Evolutionary conservation across 257 asterid genomes (phyloP).

Genomic region (Petunia axillaris): DNA sequence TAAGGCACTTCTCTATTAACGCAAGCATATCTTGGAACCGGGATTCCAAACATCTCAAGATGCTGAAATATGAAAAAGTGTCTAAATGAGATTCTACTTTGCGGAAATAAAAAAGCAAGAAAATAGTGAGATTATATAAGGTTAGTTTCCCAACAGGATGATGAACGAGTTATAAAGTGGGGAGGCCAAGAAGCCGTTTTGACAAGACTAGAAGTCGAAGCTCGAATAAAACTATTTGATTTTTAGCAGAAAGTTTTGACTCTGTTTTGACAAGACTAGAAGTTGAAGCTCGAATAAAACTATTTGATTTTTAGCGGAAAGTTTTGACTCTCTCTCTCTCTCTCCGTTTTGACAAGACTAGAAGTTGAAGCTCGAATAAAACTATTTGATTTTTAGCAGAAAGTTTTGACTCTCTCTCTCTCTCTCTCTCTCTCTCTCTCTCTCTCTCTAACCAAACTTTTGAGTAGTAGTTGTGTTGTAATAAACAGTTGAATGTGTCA

Average conservation of each 20-base stretch:
- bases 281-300: not conserved
- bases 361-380: not conserved
- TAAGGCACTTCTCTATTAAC: slow-evolving; percentile 80
- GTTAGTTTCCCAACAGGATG: not conserved
- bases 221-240: not conserved
- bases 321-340: not conserved
- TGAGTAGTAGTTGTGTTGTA: not conserved
- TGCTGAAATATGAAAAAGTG: slow-evolving; percentile 50
- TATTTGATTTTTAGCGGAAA: not conserved
- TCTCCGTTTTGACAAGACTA: not conserved
- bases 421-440: too few species aligned
- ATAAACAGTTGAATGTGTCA: not conserved
- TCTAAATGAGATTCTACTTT: not conserved
- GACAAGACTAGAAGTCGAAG: not conserved
- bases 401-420: too few species aligned
- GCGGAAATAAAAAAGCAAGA: slow-evolving; percentile 8
- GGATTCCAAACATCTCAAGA: slow-evolving; percentile 83
- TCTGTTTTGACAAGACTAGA: not conserved
- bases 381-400: not conserved
- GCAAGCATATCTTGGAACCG: slow-evolving; percentile 85
- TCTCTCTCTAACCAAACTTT: too few species aligned
- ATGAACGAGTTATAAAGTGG: not conserved
- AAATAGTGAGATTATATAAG: not conserved
- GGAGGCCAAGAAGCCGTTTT: not conserved
- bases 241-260: not conserved